Evolutionary conservation across 106 monocot species (phyloP).

Genomic region (Xerophyta viscosa): DNA sequence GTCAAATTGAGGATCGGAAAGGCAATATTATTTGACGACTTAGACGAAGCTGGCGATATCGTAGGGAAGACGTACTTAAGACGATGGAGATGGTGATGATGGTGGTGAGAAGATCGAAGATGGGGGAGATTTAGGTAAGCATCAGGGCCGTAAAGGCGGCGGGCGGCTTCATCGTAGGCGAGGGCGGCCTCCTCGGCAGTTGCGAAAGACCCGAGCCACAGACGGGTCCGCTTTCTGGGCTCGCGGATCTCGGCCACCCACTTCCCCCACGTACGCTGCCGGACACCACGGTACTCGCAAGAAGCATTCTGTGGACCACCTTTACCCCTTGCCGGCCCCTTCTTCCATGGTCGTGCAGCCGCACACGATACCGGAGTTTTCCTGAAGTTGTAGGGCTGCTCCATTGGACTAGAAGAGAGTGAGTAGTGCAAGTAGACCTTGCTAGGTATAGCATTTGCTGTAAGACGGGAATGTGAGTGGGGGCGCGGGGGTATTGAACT

Average conservation of each 20-base stretch:
- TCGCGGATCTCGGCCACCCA: slow-evolving; percentile 99
- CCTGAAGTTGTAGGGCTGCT: slow-evolving; percentile 8
- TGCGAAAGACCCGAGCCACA: slow-evolving; percentile 96
- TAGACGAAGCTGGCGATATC: slow-evolving; percentile 15
- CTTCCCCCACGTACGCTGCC: slow-evolving; percentile 99
- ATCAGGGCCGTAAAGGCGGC: slow-evolving; percentile 85
- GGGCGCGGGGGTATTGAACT: not conserved
- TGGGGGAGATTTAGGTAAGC: slow-evolving; percentile 96
- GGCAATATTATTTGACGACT: slow-evolving; percentile 13
- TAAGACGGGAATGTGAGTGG: not conserved
- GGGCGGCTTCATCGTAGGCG: slow-evolving; percentile 92
- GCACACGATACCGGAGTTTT: slow-evolving; percentile 9
- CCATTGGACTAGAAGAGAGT: not conserved
- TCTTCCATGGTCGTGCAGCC: slow-evolving; percentile 70
- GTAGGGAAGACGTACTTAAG: slow-evolving; percentile 48
- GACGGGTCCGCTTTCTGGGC: slow-evolving; percentile 77
- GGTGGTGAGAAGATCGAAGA: slow-evolving; percentile 27
- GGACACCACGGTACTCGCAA: slow-evolving; percentile 88
- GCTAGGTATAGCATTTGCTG: too few relatives aligned
- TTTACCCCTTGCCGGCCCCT: slow-evolving; percentile 82
- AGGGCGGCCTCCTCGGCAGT: slow-evolving; percentile 91
- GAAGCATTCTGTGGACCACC: slow-evolving; percentile 91
- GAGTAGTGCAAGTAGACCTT: too few relatives aligned
- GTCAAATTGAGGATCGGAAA: slow-evolving; percentile 50
- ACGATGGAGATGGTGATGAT: slow-evolving; percentile 2